Conservation (phyloP, 768 basidiomycete genomes). For the Gautieria morchelliformis region DNA sequence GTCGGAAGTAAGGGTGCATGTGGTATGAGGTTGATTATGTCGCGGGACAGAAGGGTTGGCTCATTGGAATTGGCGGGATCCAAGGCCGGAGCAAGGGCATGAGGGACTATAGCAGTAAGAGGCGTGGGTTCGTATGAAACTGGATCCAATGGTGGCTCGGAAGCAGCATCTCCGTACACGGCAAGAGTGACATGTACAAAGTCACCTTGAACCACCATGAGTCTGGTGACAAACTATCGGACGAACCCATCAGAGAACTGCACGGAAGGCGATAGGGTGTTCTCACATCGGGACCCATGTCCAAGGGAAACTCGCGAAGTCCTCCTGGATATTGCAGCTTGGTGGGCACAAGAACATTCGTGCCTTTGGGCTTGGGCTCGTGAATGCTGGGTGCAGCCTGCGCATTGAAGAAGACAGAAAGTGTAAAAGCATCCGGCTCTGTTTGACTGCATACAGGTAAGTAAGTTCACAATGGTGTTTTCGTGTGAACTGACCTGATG, state of each 20-base stretch:
- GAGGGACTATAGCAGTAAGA: conserved; percentile 25
- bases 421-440: conserved; percentile 62
- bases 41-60: conserved; percentile 51
- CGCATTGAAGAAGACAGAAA: conserved; percentile 70
- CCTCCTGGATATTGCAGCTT: conserved; percentile 64
- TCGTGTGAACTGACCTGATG: conserved; percentile 41
- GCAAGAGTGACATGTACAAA: conserved; percentile 61
- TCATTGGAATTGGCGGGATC: conserved; percentile 54
- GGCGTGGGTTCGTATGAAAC: conserved; percentile 33
- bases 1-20: conserved; percentile 54
- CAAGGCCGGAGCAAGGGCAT: conserved; percentile 38
- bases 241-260: conserved; percentile 7
- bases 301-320: conserved; percentile 52
- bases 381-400: conserved; percentile 37
- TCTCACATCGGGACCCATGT: conserved; percentile 62
- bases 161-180: conserved; percentile 45
- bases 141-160: conserved; percentile 30
- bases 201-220: conserved; percentile 74
- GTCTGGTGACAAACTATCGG: conserved; percentile 56
- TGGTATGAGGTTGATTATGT: conserved; percentile 52
- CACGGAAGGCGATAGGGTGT: background rate
- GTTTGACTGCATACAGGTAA: conserved; percentile 40
- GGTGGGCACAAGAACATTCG: conserved; percentile 67
- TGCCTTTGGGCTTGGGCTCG: conserved; percentile 43
- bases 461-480: background rate